Base-by-base conservation (phyloP, 352 stramenopile species). In the Phytophthora hybrid region DNA sequence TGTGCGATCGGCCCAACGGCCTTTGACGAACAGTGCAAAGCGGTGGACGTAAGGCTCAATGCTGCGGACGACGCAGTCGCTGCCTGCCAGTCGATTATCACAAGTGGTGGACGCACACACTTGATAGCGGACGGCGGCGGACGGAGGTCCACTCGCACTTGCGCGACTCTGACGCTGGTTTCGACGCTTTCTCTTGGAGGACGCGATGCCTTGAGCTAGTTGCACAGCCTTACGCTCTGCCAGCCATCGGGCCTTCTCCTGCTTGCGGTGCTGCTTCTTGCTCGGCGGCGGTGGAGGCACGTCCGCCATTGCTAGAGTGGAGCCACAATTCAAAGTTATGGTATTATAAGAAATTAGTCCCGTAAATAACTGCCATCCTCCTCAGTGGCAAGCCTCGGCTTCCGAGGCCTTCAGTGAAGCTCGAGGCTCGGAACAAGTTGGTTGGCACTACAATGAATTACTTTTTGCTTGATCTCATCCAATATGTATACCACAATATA, bases 21-120 rank as follows among this genome's bases (percentile, higher is more conserved):
- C 76, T 78, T 99, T 99, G 59, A 86, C 90, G 73, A 93, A 95
- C 19, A 93, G 95, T 52, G 84, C 67, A 86, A 98, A 99, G 49
- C 89, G 87, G 74, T 97, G 98, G 23, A 94, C 76, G 73, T 99
- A 99, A 1, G 97, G 92, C n/a, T 74, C 79, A 58, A 97, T 80
- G 46, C 65, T 72, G 31, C 85, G 85, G n/a, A 84, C 57, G 29
- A 84, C 56, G 60, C 84, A 82, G 19, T 61, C 29, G 52, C 59
- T 79, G 19, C 57, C 67, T 26, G 58, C 46, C 31, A 69, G n/a
- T 66, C 61, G 71, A 71, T 76, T 78, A 49, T 21, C 59, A 63
- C 80, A 87, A 63, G 59, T 76, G 19, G 57, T 47, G 49, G 81
- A 83, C 26, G 70, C 63, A 58, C 71, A 83, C 39, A 19, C 26